Percentiles rank a stretch among this genome's conserved stretches.
Evolutionary conservation across 352 stramenopile genomes (phyloP).

Genomic region (Globisporangium echinulatum): DNA sequence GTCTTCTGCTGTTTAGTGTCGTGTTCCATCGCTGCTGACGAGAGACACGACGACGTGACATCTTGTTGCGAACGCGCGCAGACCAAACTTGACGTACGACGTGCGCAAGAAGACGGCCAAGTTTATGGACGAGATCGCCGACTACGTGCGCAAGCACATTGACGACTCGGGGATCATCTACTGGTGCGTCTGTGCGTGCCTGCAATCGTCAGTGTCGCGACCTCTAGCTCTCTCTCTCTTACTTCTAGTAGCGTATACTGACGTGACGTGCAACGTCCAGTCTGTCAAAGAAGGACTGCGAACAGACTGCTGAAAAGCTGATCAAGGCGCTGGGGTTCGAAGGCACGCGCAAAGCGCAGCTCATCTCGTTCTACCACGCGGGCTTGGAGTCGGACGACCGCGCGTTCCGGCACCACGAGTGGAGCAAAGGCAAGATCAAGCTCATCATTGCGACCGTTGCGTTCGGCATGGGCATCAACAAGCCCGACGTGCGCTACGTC

Average conservation of each 20-base stretch:
- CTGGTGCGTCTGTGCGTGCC: conserved; percentile 32
- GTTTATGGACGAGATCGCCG: conserved; percentile 74
- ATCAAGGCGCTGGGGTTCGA: conserved; percentile 77
- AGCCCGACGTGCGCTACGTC: conserved; percentile 85
- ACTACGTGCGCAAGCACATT: conserved; percentile 75
- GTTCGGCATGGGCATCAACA: conserved; percentile 89
- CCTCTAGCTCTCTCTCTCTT: no score
- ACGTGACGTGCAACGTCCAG: conserved; percentile 15
- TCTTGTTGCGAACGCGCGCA: conserved; percentile 17
- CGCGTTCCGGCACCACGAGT: conserved; percentile 75
- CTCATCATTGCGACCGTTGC: conserved; percentile 84
- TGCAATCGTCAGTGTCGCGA: no score
- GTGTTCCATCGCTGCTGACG: no score
- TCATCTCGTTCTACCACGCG: conserved; percentile 84
- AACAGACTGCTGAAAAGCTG: conserved; percentile 73
- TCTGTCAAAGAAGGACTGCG: conserved; percentile 85
- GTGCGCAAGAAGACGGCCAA: conserved; percentile 74
- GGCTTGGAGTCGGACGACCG: conserved; percentile 70
- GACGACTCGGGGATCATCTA: conserved; percentile 89
- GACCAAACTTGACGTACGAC: conserved; percentile 82
- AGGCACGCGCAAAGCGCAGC: conserved; percentile 48
- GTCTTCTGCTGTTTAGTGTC: no score
- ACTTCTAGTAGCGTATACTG: background rate
- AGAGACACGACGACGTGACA: no score
- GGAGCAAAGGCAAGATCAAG: conserved; percentile 88